These are phyloP conservation scores for Colletotrichum noveboracense DNA, from an alignment of 2,329 filamentous ascomycete species.

Conservation along the genomic window DNA sequence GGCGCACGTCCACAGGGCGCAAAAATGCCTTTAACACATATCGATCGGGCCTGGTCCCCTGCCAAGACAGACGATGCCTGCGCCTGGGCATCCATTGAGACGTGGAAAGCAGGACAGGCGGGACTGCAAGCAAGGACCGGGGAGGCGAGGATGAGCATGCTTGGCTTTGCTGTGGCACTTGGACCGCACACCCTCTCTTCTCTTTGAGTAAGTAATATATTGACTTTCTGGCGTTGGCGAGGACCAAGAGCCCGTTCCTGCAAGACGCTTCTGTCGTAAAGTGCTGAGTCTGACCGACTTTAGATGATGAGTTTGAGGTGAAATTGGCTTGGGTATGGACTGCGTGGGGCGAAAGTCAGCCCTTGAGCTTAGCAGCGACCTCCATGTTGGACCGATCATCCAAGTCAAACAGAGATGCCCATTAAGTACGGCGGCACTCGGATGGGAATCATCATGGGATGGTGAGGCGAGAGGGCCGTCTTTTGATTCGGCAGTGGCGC, in stretches of 20 bases:
- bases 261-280: background rate
- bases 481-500: too few relatives aligned
- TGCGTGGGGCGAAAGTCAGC: background rate
- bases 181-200: background rate
- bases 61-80: conserved; percentile 7
- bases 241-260: background rate
- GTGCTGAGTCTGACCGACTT: background rate
- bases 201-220: background rate
- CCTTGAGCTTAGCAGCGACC: background rate
- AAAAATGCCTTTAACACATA: background rate
- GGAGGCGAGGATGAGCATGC: background rate
- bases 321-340: background rate
- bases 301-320: background rate
- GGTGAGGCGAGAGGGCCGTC: background rate
- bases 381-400: background rate
- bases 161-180: background rate
- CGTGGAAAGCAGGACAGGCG: background rate
- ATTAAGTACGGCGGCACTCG: too few relatives aligned
- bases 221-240: background rate
- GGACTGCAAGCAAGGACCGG: background rate
- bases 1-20: background rate
- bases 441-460: background rate
- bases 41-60: background rate
- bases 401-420: background rate
- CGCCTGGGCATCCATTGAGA: background rate